Evolutionary conservation across 2,329 filamentous ascomycete species (phyloP), one percentile per base, ranked within the genome.

Genomic region (Exophiala sideris): DNA sequence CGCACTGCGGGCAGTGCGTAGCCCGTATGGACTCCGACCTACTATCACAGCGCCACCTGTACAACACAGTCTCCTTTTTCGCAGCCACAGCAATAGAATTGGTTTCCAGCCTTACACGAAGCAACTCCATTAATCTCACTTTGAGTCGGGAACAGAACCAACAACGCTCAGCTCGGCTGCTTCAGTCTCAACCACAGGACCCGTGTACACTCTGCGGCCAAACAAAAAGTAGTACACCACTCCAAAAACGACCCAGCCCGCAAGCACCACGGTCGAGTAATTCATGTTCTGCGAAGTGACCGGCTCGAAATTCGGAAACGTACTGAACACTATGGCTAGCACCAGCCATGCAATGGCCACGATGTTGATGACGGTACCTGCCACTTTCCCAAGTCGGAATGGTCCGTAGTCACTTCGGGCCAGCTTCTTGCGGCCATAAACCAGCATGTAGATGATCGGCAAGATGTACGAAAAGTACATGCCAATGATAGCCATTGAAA

Each of bases 401-500:
- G 62, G 34, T 34, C 66, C 66, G 32, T 52, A 54, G 50, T 61
- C 45, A 9, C 16, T 18, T 3, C 16, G 14, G 9, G 20, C 12
- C 24, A 55, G 49, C 35, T 50, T 55, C 18, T 66, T 66, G 3
- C 47, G 40, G 18, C 73, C 68, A 44, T 66, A 66, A 41, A 73
- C 60, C 24, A 78, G 68, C 41, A 80, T 71, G 57, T 72, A 77
- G 32, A 72, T 49, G 18, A 79, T 70, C 0, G 77, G 78, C 36
- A 78, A 70, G 4, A 74, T 60, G 54, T 79, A 78, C 0, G 74
- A 73, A 24, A 76, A 61, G 59, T 75, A 76, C 68, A 81, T 77
- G 8, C 76, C 60, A 7, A 65, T 47, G 7, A 61, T 53, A 1
- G 62, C 52, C 29, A 64, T 56, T 7, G 63, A 65, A 2, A 62